Evolutionary conservation across 2,329 filamentous ascomycete species (phyloP).

Genomic region (Neonectria sp.): DNA sequence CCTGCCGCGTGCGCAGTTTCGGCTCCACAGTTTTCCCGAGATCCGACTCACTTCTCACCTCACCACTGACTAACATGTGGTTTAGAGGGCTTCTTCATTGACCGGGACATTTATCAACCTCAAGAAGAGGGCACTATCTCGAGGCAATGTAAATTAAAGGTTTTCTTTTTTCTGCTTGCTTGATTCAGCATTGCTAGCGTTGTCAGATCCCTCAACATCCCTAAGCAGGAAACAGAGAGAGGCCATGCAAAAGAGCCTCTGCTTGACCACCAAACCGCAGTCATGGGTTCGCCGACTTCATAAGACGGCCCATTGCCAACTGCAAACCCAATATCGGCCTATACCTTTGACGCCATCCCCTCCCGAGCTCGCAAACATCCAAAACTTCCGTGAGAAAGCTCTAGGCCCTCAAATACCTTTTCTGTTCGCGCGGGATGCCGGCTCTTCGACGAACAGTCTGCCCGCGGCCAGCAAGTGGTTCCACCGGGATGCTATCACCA

Average conservation of each 20-base stretch:
- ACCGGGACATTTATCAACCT: background rate
- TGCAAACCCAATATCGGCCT: slow-evolving; percentile 22
- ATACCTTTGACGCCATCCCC: slow-evolving; percentile 29
- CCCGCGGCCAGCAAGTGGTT: slow-evolving; percentile 76
- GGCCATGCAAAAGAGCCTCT: slow-evolving; percentile 33
- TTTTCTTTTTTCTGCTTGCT: background rate
- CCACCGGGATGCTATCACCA: slow-evolving; percentile 20
- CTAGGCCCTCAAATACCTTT: slow-evolving; percentile 67
- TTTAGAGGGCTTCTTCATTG: no score
- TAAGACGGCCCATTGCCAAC: slow-evolving; percentile 23
- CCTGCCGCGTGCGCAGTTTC: slow-evolving; percentile 32
- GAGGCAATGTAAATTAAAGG: background rate
- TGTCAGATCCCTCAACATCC: background rate
- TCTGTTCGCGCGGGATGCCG: slow-evolving; percentile 61
- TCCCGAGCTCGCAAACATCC: slow-evolving; percentile 48
- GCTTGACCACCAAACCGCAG: slow-evolving; percentile 6
- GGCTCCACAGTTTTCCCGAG: slow-evolving; percentile 46
- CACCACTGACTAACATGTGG: background rate
- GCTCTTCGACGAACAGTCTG: slow-evolving; percentile 56
- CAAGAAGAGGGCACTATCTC: background rate
- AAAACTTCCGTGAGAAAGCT: slow-evolving; percentile 66
- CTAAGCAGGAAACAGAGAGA: background rate
- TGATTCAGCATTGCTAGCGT: background rate
- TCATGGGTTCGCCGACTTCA: slow-evolving; percentile 38
- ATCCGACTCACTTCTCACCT: slow-evolving; percentile 25